A percentile compares a stretch with the other conserved stretches of the same genome.
Conservation (phyloP, 2,329 filamentous ascomycete species). For the Coleophoma crateriformis region DNA sequence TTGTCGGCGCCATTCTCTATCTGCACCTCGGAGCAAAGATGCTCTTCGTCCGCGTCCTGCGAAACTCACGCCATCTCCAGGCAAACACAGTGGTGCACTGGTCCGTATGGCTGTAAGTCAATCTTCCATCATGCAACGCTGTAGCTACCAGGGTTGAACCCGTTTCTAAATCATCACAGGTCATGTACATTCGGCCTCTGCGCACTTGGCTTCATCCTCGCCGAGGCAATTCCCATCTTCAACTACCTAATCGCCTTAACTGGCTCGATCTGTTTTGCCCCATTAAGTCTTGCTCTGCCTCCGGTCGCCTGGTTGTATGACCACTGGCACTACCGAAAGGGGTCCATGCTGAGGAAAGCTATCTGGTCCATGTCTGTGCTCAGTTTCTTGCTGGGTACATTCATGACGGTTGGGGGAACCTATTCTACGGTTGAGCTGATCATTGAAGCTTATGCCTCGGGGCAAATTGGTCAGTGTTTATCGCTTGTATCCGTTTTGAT, state of each 20-base stretch:
- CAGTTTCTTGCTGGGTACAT: conserved; percentile 28
- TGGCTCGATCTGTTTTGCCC: conserved; percentile 43
- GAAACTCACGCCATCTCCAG: conserved; percentile 41
- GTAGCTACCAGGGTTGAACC: too few relatives aligned
- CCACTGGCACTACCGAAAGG: conserved; percentile 33
- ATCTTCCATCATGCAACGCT: too few relatives aligned
- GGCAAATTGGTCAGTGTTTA: neutral
- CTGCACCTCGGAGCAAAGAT: conserved; percentile 45
- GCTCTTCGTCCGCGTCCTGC: conserved; percentile 45
- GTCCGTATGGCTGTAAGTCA: conserved; percentile 36
- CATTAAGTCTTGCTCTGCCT: conserved; percentile 38
- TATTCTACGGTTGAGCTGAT: conserved; percentile 42
- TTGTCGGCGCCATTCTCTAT: conserved; percentile 34
- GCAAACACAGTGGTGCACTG: conserved; percentile 43
- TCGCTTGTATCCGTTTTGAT: too few relatives aligned
- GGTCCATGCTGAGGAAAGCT: conserved; percentile 20
- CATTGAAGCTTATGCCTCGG: conserved; percentile 38
- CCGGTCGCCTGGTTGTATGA: conserved; percentile 45
- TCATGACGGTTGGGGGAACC: conserved; percentile 32
- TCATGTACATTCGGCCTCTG: conserved; percentile 34
- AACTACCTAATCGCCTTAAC: conserved; percentile 42
- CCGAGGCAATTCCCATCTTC: conserved; percentile 46
- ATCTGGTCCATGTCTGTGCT: conserved; percentile 26
- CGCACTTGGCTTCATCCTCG: conserved; percentile 39
- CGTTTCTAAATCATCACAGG: too few relatives aligned